Percentiles rank a stretch among this genome's conserved stretches.
These are phyloP conservation scores for Tolypocladium inflatum DNA, from an alignment of 2,329 filamentous ascomycete genomes.

Conservation along the genomic window DNA sequence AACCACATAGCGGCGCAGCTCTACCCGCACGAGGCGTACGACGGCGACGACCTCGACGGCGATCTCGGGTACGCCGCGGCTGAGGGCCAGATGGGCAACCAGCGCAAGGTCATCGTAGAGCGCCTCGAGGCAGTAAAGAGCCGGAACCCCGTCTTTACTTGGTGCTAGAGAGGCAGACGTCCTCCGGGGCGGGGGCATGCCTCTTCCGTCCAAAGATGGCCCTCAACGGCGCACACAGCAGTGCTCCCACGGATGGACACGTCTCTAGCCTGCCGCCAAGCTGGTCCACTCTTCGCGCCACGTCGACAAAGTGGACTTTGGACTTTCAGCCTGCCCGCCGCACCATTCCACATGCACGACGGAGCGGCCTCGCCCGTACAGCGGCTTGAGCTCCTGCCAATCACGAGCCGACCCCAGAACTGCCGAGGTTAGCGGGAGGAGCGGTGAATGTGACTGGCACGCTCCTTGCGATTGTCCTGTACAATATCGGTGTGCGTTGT, in stretches of 20 bases:
- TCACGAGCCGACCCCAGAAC: background rate
- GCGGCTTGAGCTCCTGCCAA: background rate
- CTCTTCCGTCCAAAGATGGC: background rate
- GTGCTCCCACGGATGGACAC: background rate
- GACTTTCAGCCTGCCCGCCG: background rate
- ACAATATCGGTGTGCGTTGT: background rate
- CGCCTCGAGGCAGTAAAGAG: conserved; percentile 91
- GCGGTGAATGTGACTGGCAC: background rate
- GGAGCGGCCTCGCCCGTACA: background rate
- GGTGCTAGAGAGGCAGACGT: conserved; percentile 54
- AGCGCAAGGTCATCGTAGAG: conserved; percentile 93
- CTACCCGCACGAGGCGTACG: conserved; percentile 48
- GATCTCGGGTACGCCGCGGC: conserved; percentile 92
- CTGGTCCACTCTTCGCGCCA: background rate
- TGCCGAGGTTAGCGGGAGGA: background rate
- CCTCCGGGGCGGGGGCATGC: background rate
- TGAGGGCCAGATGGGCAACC: conserved; percentile 84
- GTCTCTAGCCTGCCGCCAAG: background rate
- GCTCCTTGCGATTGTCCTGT: background rate
- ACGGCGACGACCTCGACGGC: conserved; percentile 74
- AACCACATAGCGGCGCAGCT: conserved; percentile 44
- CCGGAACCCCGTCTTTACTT: conserved; percentile 92
- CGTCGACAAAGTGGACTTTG: background rate
- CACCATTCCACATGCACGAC: background rate
- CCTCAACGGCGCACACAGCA: background rate